Base-by-base conservation (phyloP, 495 filamentous ascomycete genomes). In the Talaromyces trachyspermus region DNA sequence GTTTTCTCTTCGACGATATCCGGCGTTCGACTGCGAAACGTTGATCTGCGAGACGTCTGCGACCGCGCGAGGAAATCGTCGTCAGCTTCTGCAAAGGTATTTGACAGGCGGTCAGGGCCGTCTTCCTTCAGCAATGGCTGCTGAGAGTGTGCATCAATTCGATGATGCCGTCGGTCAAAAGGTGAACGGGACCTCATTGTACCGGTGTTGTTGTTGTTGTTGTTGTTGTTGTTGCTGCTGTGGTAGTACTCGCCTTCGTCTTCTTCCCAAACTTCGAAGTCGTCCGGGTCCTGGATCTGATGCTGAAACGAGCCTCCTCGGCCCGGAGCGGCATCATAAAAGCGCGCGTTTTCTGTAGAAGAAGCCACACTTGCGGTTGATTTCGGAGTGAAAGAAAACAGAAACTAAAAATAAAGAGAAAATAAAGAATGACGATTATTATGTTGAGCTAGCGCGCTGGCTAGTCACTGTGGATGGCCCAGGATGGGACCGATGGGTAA, bases 11-110 rank as follows among this genome's bases (percentile, higher is more conserved):
- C 69, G 24, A 80, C 77, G 18, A 67, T 59, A 40, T 74, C 70
- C 12, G 84, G 77, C 51, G 77, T 83, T 49, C 66, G 66, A 55
- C 79, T 80, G 49, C 75, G 76, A 53, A 87, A 77, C 7, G 80
- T 79, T 18, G 79, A 74, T 32, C 74, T 68, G 43, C 76, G 63
- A 36, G 70, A 56, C 49, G 65, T 62, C 51, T 70, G 68, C 57
- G 64, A 67, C 35, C 37, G 30, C 62, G 62, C 71, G 56, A 58
- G 64, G 46, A 55, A 64, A 52, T 69, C 66, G 45, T 59, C 49
- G 43, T 68, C 54, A 50, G 55, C 57, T 36, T 57, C 44, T 36
- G 52, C 43, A 33, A 57, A 54, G 39, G 54, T 46, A 53, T 66
- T 60, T 4, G 67, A 71, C 12, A 64, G 44, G 40, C 78, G 70